A percentile compares a stretch with the other conserved stretches of the same genome.
Evolutionary conservation across 371 early-diverging fungal species (phyloP).

Genomic region (Lichtheimia ramosa): DNA sequence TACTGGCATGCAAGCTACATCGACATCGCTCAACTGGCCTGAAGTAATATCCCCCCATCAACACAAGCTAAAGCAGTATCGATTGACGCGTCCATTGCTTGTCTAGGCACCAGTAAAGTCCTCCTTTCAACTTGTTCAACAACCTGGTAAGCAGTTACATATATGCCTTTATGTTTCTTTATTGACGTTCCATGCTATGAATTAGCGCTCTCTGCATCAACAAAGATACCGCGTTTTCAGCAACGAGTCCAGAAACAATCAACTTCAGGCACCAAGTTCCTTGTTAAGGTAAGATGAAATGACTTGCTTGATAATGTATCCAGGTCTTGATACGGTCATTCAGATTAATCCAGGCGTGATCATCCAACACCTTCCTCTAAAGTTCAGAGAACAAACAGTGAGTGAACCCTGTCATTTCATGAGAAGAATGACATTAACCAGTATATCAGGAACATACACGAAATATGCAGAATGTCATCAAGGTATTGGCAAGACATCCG

Average conservation of each 20-base stretch:
- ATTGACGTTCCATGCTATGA: not conserved
- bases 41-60: slow-evolving; percentile 14
- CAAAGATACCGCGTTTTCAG: not conserved
- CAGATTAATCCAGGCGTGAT: slow-evolving; percentile 31
- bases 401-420: not conserved
- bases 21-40: slow-evolving; percentile 22
- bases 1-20: slow-evolving; percentile 32
- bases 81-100: not conserved
- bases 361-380: slow-evolving; percentile 27
- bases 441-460: slow-evolving; percentile 21
- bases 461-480: slow-evolving; percentile 28
- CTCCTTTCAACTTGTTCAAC: not conserved
- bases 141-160: not conserved
- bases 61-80: not conserved
- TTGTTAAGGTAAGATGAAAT: not conserved
- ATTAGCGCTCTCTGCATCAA: not conserved
- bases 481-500: slow-evolving; percentile 18
- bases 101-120: slow-evolving; percentile 5
- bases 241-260: not conserved
- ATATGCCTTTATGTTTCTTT: not conserved
- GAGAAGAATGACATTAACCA: not conserved
- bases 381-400: slow-evolving; percentile 36
- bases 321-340: not conserved
- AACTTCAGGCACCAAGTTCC: not conserved
- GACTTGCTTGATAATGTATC: not conserved